phyloP scores from a whole-genome alignment of 2,329 filamentous ascomycete species.

The Verticillium klebahnii region DNA sequence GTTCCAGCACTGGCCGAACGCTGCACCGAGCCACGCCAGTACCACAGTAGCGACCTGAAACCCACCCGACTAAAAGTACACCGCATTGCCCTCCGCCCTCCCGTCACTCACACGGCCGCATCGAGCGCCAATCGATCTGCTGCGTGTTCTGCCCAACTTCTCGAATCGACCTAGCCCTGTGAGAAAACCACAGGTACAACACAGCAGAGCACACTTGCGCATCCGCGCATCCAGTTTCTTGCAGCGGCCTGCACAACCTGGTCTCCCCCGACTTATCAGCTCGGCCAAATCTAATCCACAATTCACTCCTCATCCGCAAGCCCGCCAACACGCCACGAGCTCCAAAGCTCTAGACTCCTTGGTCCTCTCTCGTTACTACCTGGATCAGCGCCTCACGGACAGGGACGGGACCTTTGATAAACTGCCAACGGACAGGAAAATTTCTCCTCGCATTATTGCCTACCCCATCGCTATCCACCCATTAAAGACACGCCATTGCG shows the following conservation, averaged over 20 bases:
- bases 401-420: neutral
- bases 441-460: neutral
- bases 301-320: constrained; percentile 2
- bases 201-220: neutral
- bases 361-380: neutral
- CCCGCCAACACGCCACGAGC: constrained; percentile 9
- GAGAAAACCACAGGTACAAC: neutral
- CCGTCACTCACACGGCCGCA: constrained; percentile 4
- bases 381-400: neutral
- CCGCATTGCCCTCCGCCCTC: constrained; percentile 4
- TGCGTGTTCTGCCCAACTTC: neutral
- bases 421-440: neutral
- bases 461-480: neutral
- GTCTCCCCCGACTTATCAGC: constrained; percentile 9
- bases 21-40: constrained; percentile 5
- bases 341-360: constrained; percentile 5
- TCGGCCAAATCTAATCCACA: constrained; percentile 12
- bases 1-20: constrained; percentile 1
- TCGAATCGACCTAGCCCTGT: neutral
- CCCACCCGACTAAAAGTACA: neutral
- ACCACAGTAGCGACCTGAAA: constrained; percentile 1
- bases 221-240: neutral
- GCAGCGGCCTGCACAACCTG: constrained; percentile 3
- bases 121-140: constrained; percentile 1
- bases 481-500: neutral